Evolutionary conservation across 108 stramenopile species (phyloP).

Genomic region (Nitzschia palea): DNA sequence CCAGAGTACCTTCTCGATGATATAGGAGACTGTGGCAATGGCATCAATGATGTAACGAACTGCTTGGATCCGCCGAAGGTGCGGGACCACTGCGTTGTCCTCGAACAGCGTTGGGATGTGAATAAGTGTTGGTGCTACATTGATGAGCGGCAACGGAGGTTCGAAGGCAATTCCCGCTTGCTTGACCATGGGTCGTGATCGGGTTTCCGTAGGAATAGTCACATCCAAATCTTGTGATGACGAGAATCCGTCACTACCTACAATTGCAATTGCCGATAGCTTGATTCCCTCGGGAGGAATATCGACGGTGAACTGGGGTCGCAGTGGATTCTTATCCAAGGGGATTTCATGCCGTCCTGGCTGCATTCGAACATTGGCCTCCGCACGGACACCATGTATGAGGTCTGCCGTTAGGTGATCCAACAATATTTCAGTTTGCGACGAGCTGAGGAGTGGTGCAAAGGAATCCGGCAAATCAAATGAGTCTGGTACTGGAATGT

Average conservation of each 20-base stretch:
- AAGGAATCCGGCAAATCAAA: constrained; percentile 82
- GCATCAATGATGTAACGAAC: constrained; percentile 62
- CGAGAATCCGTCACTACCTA: constrained; percentile 71
- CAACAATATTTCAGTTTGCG: constrained; percentile 68
- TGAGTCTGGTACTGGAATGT: background rate
- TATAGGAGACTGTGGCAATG: constrained; percentile 57
- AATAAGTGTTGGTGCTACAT: constrained; percentile 86
- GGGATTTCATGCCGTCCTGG: constrained; percentile 77
- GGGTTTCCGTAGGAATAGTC: constrained; percentile 38
- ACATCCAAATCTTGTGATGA: constrained; percentile 73
- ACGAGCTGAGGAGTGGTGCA: constrained; percentile 83
- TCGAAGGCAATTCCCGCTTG: constrained; percentile 62
- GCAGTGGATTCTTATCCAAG: constrained; percentile 70
- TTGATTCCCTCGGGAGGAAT: constrained; percentile 58
- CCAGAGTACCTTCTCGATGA: constrained; percentile 81
- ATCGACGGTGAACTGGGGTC: constrained; percentile 78
- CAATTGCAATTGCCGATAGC: constrained; percentile 47
- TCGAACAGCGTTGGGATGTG: constrained; percentile 85
- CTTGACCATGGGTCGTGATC: constrained; percentile 84
- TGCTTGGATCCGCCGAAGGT: constrained; percentile 54
- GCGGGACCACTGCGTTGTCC: constrained; percentile 59
- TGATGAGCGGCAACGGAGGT: constrained; percentile 73
- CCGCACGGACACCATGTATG: constrained; percentile 69
- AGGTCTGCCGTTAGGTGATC: constrained; percentile 76
- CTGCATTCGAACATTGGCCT: constrained; percentile 58